A percentile compares a stretch with the other conserved stretches of the same genome.
Evolutionary conservation across 495 filamentous ascomycete species (phyloP).

Genomic region (Neurospora intermedia): DNA sequence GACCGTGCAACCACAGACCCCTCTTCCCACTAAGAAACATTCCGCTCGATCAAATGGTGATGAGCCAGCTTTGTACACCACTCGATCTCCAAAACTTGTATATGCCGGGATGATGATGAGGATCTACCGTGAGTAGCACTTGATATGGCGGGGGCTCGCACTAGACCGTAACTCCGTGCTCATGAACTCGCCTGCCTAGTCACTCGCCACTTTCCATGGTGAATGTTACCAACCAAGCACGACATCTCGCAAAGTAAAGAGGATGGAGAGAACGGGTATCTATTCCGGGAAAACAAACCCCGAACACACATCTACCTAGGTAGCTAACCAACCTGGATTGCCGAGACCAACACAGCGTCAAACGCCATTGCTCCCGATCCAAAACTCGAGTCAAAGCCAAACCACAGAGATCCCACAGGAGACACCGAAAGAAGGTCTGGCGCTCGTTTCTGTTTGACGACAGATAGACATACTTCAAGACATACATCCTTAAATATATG

Average conservation of each 20-base stretch:
- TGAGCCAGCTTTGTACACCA: not conserved
- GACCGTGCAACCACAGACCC: not conserved
- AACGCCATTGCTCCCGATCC: not conserved
- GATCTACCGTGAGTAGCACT: not conserved
- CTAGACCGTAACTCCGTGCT: not conserved
- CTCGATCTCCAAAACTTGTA: not conserved
- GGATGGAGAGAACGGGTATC: not conserved
- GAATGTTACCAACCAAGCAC: not conserved
- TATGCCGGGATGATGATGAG: not conserved
- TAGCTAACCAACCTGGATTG: not conserved
- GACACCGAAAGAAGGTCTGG: not conserved
- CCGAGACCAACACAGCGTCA: not conserved
- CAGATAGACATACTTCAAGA: not conserved
- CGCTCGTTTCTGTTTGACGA: not conserved
- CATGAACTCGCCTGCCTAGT: not conserved
- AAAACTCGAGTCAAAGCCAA: not conserved
- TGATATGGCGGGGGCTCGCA: not conserved
- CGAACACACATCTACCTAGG: not conserved
- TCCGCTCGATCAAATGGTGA: not conserved
- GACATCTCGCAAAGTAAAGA: not conserved
- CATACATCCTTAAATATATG: not conserved
- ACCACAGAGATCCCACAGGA: not conserved
- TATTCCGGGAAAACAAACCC: not conserved
- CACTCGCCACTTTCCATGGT: not conserved
- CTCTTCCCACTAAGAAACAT: not conserved